Evolutionary conservation across 352 stramenopile genomes (phyloP), one percentile per base, ranked within the genome.

Genomic region (Aphanomyces astaci): DNA sequence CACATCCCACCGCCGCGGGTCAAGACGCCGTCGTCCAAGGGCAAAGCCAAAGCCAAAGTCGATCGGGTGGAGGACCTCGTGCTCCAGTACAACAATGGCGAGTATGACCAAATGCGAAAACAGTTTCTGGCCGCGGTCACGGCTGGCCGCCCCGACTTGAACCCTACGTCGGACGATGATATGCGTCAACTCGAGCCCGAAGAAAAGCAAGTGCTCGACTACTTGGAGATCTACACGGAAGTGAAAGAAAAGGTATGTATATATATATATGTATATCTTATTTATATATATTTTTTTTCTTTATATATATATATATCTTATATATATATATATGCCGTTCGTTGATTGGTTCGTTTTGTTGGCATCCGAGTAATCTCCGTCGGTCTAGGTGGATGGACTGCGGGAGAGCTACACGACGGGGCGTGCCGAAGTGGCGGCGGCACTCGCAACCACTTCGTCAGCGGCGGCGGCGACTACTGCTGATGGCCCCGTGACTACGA

Each of bases 201-300:
- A 25, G 76, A 71, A 25, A 48, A 65, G 32, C 75, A 84, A 60
- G 46, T 95, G 66, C 73, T 95, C 25, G 83, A 95, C 53, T 91
- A 87, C 64, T 59, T 95, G 15, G 85, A 92, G 59, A 93, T 95
- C 46, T 93, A 92, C 73, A 73, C 86, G 27, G 85, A 94, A 70
- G 72, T 94, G 11, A 94, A 91, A 71, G 85, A 94, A 57, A 94
- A 94, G 65, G 85, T 92, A 15, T 0, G 43, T 25, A 25, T 39
- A 4, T 39, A 4, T 19, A 33, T 22, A 30, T 25, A 36, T 59
- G 25, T 19, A 30, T 25, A 2, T 36, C 51, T 55, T 28, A 55
- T n/a, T n/a, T n/a, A n/a, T n/a, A n/a, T n/a, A n/a, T n/a, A n/a
- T n/a, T n/a, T n/a, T n/a, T n/a, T n/a, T n/a, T n/a, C n/a, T n/a